Evolutionary conservation across 768 basidiomycete species (phyloP).

Genomic region (Xerocomellus dryophilus): DNA sequence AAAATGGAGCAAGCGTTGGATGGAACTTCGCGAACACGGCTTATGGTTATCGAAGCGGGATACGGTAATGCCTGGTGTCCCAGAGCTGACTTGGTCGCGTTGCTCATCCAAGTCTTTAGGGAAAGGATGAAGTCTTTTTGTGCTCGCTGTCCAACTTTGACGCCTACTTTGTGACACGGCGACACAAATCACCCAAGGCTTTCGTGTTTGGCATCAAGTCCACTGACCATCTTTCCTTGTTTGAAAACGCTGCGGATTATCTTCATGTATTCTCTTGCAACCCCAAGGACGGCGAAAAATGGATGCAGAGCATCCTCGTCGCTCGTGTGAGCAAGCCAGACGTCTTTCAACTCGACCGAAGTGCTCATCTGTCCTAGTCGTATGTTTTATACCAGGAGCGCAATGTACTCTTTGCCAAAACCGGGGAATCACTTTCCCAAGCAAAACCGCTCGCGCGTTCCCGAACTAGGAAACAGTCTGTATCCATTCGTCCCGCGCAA

Average conservation of each 20-base stretch:
- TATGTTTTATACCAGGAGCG: conserved; percentile 82
- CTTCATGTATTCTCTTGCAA: conserved; percentile 81
- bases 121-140: conserved; percentile 77
- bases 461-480: conserved; percentile 35
- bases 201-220: conserved; percentile 88
- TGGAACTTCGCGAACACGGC: conserved; percentile 82
- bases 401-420: conserved; percentile 47
- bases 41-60: conserved; percentile 90
- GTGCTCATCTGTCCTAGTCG: conserved; percentile 47
- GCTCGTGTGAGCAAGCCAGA: conserved; percentile 60
- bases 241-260: conserved; percentile 87
- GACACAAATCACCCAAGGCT: conserved; percentile 78
- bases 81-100: not conserved
- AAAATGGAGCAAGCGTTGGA: conserved; percentile 93
- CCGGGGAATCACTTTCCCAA: conserved; percentile 23
- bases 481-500: conserved; percentile 39
- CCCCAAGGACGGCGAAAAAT: conserved; percentile 66
- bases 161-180: conserved; percentile 73
- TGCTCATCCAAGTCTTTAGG: conserved; percentile 41
- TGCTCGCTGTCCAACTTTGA: conserved; percentile 90
- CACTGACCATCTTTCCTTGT: conserved; percentile 79
- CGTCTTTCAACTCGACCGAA: not conserved
- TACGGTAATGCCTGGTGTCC: conserved; percentile 48
- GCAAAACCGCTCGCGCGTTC: conserved; percentile 37
- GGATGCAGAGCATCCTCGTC: conserved; percentile 78